Conservation (phyloP, 371 early-diverging fungal species). For the Rhizopus arrhizus region DNA sequence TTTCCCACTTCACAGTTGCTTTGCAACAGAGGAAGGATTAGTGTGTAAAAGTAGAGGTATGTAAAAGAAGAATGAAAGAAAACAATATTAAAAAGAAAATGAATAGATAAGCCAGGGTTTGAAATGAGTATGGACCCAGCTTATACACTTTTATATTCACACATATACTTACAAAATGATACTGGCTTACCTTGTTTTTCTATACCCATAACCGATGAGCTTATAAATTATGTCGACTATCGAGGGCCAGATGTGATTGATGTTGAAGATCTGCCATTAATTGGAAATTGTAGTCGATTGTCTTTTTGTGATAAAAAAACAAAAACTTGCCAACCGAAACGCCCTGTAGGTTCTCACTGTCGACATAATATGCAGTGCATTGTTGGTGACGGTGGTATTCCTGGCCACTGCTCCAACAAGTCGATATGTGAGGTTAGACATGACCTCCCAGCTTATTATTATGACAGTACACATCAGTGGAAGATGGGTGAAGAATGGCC, state of each 20-base stretch:
- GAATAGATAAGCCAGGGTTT: constrained; percentile 33
- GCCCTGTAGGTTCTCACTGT: constrained; percentile 38
- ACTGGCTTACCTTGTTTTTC: constrained; percentile 45
- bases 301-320: constrained; percentile 49
- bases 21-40: constrained; percentile 44
- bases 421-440: constrained; percentile 35
- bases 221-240: constrained; percentile 44
- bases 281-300: constrained; percentile 50
- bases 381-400: constrained; percentile 39
- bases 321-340: constrained; percentile 51
- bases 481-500: constrained; percentile 51
- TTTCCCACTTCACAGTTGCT: constrained; percentile 49
- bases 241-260: constrained; percentile 47
- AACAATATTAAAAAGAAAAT: not conserved
- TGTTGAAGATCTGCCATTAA: constrained; percentile 38
- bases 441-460: constrained; percentile 42
- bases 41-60: constrained; percentile 47
- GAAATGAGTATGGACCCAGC: constrained; percentile 41
- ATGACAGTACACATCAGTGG: constrained; percentile 37
- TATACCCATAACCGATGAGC: constrained; percentile 46
- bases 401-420: constrained; percentile 45
- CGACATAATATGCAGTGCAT: constrained; percentile 48
- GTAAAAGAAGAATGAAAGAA: not conserved
- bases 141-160: constrained; percentile 41
- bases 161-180: constrained; percentile 31